Evolutionary conservation across 345 rosid species (phyloP).

Genomic region (Eutrema japonicum): DNA sequence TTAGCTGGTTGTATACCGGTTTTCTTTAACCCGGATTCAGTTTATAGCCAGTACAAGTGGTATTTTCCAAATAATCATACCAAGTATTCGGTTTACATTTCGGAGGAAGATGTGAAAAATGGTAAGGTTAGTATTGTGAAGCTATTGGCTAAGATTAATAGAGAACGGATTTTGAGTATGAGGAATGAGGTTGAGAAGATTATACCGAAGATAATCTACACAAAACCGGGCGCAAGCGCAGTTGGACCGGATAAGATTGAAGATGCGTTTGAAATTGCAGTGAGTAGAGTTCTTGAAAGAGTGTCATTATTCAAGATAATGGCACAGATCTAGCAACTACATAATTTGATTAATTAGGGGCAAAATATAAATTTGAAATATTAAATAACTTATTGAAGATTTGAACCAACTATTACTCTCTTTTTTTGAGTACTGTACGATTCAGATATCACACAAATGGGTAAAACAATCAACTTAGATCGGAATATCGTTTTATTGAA

Average conservation of each 20-base stretch:
- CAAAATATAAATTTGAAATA: neutral
- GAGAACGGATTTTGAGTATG: constrained; percentile 40
- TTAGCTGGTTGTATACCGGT: constrained; percentile 64
- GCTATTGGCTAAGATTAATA: constrained; percentile 29
- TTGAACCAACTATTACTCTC: too few relatives aligned
- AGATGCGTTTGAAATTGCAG: constrained; percentile 56
- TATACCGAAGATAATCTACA: constrained; percentile 57
- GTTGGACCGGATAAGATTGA: constrained; percentile 31
- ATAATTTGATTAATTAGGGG: neutral
- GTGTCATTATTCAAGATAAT: constrained; percentile 38
- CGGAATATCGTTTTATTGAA: too few relatives aligned
- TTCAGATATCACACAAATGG: too few relatives aligned
- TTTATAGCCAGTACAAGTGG: constrained; percentile 57
- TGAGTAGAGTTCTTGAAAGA: constrained; percentile 44
- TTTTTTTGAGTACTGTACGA: too few relatives aligned
- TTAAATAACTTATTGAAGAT: neutral
- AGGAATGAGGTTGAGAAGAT: constrained; percentile 49
- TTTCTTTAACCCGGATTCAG: constrained; percentile 54
- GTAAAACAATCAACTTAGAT: too few relatives aligned
- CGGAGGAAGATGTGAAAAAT: constrained; percentile 27
- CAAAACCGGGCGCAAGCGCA: constrained; percentile 32
- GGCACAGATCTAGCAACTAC: neutral
- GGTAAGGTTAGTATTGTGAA: constrained; percentile 33
- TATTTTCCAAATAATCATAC: constrained; percentile 50
- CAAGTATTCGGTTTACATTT: constrained; percentile 52